Base-by-base conservation (phyloP, 768 basidiomycete genomes). In the Mrakia gelida region DNA sequence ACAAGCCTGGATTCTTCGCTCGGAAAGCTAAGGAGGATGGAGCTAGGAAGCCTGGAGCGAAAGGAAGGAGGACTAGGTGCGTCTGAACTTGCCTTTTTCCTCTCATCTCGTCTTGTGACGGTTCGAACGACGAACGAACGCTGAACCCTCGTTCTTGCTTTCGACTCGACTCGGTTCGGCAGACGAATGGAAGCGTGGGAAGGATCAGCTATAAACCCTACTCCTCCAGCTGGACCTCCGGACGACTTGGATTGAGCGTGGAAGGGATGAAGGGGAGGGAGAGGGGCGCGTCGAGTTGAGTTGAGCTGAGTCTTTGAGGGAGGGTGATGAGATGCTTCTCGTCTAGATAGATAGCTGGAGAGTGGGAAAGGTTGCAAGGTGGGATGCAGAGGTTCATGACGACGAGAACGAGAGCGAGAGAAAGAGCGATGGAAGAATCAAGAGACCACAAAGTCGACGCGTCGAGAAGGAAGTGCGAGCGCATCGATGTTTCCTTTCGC, bases 1-100 rank as follows among this genome's bases (percentile, higher is more conserved):
- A 18, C 81, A 81, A 77, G 65, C 68, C 41, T 23, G 67, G 67
- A 3, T 75, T 65, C 49, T 75, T 75, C 38, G 49, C 63, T 13
- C 28, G 63, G 34, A 75, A 75, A 41, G 67, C 63, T 11, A 61
- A 52, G 13, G 63, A 75, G 63, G 30, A 70, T 28, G 49, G 63
- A 8, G 61, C 63, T 10, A 75, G 67, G 49, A 75, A 54, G 23
- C 59, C 75, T 3, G 63, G 75, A 2, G 63, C 28, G 18, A 75
- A 75, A 30, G 75, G 75, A 13, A 67, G 62, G 11, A 43, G 75
- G 45, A 75, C 75, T 2, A 75, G 75, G 45, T 38, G 9, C 28
- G 63, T 65, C 13, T 34, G 63, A 8, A 6, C 7, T 28, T 38
- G 21, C 9, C 23, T 38, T 30, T 38, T 18, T 30, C 30, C 21